Evolutionary conservation across 78 protist genomes (phyloP).

Genomic region (Dictyostelium citrinum): DNA sequence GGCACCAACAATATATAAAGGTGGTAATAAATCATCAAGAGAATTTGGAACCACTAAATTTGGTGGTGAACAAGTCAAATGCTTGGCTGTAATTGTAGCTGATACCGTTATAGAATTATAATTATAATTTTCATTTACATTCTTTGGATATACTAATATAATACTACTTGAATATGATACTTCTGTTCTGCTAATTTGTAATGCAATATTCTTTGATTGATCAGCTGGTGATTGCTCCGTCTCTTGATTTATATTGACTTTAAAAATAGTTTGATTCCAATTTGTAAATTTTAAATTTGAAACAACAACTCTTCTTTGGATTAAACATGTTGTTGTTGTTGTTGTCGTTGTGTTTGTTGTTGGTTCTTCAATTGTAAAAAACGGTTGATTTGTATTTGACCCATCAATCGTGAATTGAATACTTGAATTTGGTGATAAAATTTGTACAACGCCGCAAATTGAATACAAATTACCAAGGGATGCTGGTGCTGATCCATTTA

Average conservation of each 20-base stretch:
- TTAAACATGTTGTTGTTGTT: background rate
- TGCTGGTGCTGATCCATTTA: background rate
- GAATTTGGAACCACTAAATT: background rate
- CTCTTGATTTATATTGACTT: background rate
- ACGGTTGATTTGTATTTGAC: background rate
- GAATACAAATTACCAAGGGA: background rate
- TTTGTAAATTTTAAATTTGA: background rate
- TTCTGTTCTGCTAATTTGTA: background rate
- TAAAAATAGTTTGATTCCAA: background rate
- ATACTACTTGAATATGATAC: background rate
- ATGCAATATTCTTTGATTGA: background rate
- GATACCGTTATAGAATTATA: background rate
- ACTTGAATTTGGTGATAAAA: background rate
- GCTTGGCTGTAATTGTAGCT: no score
- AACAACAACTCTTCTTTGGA: background rate
- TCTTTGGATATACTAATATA: background rate
- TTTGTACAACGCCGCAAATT: background rate
- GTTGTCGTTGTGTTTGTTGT: background rate
- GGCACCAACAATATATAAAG: background rate
- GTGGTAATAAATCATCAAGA: background rate
- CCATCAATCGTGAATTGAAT: background rate
- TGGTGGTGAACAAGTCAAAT: background rate
- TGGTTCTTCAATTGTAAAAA: background rate
- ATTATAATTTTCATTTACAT: background rate
- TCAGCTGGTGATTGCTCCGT: background rate